Conservation (phyloP, 2,329 filamentous ascomycete species). For the Neurospora sp. region DNA sequence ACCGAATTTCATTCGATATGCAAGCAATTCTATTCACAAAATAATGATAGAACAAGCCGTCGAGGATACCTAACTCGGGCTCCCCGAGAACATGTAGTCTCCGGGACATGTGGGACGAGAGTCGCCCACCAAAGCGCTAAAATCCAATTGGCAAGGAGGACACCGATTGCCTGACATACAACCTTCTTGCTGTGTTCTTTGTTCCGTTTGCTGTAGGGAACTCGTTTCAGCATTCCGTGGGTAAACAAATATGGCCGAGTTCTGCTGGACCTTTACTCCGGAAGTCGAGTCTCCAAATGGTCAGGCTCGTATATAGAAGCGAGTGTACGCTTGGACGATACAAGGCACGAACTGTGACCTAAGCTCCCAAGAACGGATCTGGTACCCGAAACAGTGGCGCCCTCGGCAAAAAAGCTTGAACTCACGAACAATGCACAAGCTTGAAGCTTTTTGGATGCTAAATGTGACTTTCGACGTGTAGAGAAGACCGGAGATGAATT, state of each 20-base stretch:
- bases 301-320: neutral
- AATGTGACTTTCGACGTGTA: neutral
- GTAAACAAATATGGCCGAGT: neutral
- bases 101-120: neutral
- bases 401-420: neutral
- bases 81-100: neutral
- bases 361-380: neutral
- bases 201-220: neutral
- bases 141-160: neutral
- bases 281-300: neutral
- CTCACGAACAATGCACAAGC: neutral
- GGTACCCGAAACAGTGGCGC: neutral
- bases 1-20: neutral
- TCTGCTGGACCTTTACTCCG: neutral
- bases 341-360: neutral
- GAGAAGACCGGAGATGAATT: neutral
- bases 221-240: neutral
- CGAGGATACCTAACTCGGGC: neutral
- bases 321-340: neutral
- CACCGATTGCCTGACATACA: neutral
- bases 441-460: neutral
- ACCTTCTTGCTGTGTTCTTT: neutral
- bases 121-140: neutral
- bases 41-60: neutral
- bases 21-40: neutral